Percentiles rank a stretch among this genome's conserved stretches.
Conservation (phyloP, 1,139 yeast species). For the Hyphopichia fennica region DNA sequence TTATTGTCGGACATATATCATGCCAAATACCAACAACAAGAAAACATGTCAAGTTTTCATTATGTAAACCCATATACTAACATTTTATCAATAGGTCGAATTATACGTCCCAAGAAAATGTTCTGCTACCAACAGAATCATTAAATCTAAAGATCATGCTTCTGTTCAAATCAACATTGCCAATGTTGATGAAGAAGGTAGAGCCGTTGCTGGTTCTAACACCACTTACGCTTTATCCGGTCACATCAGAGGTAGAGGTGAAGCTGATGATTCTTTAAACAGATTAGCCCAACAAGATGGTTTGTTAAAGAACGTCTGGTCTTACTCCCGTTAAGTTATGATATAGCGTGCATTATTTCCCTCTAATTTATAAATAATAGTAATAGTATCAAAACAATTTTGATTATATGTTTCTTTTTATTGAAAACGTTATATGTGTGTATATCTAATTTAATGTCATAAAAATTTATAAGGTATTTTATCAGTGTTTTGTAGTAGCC, state of each 20-base stretch:
- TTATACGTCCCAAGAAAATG: constrained; percentile 99
- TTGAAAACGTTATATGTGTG: constrained; percentile 12
- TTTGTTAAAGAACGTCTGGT: constrained; percentile 97
- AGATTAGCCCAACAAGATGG: constrained; percentile 99
- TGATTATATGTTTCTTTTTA: neutral
- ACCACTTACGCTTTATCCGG: constrained; percentile 97
- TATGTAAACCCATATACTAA: constrained; percentile 22
- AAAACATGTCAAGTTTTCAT: neutral
- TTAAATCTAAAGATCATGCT: constrained; percentile 99
- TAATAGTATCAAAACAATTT: neutral
- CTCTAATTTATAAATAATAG: neutral
- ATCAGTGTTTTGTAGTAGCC: neutral
- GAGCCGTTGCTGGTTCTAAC: constrained; percentile 88
- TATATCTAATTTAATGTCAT: constrained; percentile 19
- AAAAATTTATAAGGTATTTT: constrained; percentile 2
- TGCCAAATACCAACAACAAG: too few relatives aligned
- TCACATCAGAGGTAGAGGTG: constrained; percentile 77
- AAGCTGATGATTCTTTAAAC: constrained; percentile 98
- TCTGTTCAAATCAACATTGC: constrained; percentile 78
- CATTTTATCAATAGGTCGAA: constrained; percentile 73
- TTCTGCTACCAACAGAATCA: constrained; percentile 99
- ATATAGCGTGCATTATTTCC: constrained; percentile 1
- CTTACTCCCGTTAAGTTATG: constrained; percentile 88
- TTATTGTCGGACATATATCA: too few relatives aligned
- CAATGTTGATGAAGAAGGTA: constrained; percentile 86